These are phyloP conservation scores for Russula griseocarnosa DNA, from an alignment of 768 basidiomycete species.

Conservation along the genomic window DNA sequence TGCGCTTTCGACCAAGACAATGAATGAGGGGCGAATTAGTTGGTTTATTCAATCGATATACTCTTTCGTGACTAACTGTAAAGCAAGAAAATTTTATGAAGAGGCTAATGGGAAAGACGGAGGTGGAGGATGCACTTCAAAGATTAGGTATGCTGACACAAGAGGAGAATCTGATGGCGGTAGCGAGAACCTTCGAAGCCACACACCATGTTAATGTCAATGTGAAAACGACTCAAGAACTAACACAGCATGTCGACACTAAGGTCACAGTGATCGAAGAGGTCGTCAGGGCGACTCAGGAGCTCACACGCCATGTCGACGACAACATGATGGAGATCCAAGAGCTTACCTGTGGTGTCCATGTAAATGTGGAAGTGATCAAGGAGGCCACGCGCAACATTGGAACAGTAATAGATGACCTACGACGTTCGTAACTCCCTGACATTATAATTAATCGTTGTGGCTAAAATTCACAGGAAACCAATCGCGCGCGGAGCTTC, in stretches of 20 bases:
- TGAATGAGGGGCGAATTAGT: not conserved
- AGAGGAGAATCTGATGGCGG: conserved; percentile 2
- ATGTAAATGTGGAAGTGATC: no score
- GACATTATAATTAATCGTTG: not conserved
- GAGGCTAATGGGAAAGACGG: not conserved
- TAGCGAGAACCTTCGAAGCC: not conserved
- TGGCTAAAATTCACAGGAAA: not conserved
- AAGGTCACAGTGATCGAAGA: not conserved
- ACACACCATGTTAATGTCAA: not conserved
- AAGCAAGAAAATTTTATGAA: not conserved
- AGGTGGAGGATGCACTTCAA: not conserved
- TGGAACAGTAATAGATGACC: not conserved
- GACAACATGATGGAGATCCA: not conserved
- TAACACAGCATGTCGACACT: not conserved
- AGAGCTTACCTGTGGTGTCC: no score
- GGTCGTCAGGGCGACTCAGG: not conserved
- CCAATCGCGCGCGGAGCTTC: not conserved
- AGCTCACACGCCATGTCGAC: not conserved
- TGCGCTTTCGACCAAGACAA: not conserved
- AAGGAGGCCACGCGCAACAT: no score
- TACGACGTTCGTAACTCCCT: not conserved
- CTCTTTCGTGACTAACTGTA: not conserved
- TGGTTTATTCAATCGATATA: not conserved
- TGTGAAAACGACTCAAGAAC: not conserved
- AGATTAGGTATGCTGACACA: conserved; percentile 8